These are phyloP conservation scores for Xylaria nigripes DNA, from an alignment of 495 filamentous ascomycete genomes.

Conservation along the genomic window DNA sequence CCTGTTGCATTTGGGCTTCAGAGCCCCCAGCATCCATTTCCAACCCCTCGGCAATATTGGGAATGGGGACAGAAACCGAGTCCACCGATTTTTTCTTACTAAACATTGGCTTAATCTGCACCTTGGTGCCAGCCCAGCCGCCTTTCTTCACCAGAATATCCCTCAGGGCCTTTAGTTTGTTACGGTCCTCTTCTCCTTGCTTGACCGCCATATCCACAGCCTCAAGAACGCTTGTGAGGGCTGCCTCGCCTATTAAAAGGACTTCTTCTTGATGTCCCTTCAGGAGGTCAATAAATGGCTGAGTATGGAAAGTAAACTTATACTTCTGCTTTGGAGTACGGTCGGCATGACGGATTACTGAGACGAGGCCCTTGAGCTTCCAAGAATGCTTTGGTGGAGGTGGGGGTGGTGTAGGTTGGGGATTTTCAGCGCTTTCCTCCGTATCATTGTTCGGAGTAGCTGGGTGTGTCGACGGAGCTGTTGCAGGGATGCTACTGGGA, in stretches of 20 bases:
- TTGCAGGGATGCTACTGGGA: constrained; percentile 32
- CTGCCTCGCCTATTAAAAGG: constrained; percentile 82
- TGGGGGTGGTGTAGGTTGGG: constrained; percentile 48
- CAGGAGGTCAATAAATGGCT: constrained; percentile 88
- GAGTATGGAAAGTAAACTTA: constrained; percentile 97
- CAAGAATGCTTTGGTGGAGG: constrained; percentile 91
- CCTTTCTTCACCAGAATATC: constrained; percentile 88
- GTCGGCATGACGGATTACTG: constrained; percentile 91
- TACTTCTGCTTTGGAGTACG: constrained; percentile 98
- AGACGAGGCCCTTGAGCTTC: constrained; percentile 98
- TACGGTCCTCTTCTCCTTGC: constrained; percentile 70
- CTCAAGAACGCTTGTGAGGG: constrained; percentile 77
- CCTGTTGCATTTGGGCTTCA: constrained; percentile 62
- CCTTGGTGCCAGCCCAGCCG: constrained; percentile 89
- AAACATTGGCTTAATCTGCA: constrained; percentile 99
- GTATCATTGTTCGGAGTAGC: constrained; percentile 29
- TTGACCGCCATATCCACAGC: constrained; percentile 73
- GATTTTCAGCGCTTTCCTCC: constrained; percentile 21
- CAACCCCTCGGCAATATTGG: constrained; percentile 16
- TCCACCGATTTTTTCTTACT: constrained; percentile 62
- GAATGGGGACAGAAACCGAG: constrained; percentile 17
- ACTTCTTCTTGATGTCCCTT: constrained; percentile 96
- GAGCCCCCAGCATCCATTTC: constrained; percentile 27
- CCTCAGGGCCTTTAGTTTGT: constrained; percentile 74
- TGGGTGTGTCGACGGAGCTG: constrained; percentile 35